These are phyloP conservation scores for Aspergillus versicolor DNA, from an alignment of 2,329 filamentous ascomycete species.

Conservation along the genomic window DNA sequence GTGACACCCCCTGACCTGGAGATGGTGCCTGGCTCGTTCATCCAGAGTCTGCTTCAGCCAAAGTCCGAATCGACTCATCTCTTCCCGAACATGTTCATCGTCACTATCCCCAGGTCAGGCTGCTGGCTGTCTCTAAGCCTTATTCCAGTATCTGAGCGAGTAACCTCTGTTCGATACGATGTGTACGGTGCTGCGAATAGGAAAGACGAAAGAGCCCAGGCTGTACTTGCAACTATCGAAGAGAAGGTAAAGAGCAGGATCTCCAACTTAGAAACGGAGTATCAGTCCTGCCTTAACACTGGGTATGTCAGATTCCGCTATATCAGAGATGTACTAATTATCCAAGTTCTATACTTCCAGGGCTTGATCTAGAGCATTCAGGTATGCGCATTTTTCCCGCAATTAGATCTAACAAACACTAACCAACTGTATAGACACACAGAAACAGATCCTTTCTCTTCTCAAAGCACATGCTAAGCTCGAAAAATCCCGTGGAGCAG, in stretches of 20 bases:
- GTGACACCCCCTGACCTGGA: neutral
- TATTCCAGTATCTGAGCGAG: constrained; percentile 25
- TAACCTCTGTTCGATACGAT: constrained; percentile 32
- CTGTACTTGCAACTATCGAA: neutral
- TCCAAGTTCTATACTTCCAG: neutral
- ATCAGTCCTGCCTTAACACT: constrained; percentile 1
- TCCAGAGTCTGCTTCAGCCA: neutral
- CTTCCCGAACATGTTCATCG: constrained; percentile 27
- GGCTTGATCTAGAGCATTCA: neutral
- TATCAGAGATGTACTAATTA: neutral
- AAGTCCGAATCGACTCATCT: constrained; percentile 2
- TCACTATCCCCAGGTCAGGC: constrained; percentile 17
- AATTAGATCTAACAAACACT: no score
- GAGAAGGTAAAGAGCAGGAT: constrained; percentile 5
- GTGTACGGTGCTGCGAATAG: constrained; percentile 18
- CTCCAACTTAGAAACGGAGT: constrained; percentile 16
- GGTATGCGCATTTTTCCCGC: neutral
- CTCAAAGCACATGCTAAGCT: constrained; percentile 25
- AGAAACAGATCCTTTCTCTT: constrained; percentile 17
- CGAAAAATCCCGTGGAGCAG: constrained; percentile 21
- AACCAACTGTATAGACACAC: neutral
- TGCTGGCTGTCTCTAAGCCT: constrained; percentile 28
- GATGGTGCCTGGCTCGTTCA: neutral
- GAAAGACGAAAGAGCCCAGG: neutral
- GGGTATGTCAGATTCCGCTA: neutral